phyloP scores from a whole-genome alignment of 148 eudicot species.

The Rhododendron kiyosumense region DNA sequence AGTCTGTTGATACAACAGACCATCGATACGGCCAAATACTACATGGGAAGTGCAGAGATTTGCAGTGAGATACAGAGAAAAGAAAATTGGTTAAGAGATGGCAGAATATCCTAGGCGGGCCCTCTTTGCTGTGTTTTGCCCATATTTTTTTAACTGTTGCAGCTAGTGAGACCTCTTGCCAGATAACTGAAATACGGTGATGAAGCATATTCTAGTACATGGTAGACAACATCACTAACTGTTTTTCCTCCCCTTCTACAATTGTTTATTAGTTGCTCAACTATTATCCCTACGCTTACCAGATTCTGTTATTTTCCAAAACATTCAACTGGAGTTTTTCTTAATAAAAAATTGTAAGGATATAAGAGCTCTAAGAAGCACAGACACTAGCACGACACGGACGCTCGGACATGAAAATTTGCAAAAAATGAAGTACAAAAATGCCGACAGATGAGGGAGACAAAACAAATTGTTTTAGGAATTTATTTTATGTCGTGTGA shows the following conservation, averaged over 20 bases:
- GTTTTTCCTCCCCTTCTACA: background rate
- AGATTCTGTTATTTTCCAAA: background rate
- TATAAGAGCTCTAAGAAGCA: background rate
- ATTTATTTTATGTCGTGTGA: background rate
- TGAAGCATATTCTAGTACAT: background rate
- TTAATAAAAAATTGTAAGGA: background rate
- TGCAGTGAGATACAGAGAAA: background rate
- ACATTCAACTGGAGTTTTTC: background rate
- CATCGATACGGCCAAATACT: background rate
- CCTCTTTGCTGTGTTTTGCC: background rate
- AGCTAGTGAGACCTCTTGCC: background rate
- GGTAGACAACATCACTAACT: background rate
- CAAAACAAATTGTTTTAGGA: background rate
- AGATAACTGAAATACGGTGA: background rate
- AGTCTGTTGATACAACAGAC: background rate
- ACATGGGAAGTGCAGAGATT: background rate
- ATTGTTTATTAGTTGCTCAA: background rate
- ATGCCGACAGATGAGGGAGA: background rate
- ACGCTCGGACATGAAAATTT: background rate
- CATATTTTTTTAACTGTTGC: background rate
- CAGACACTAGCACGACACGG: background rate
- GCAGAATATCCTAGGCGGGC: background rate
- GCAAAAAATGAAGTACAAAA: background rate
- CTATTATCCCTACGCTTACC: background rate
- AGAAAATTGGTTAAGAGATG: background rate